Evolutionary conservation across 257 asterid genomes (phyloP), one percentile per base, ranked within the genome.

Genomic region (Coffea eugenioides): DNA sequence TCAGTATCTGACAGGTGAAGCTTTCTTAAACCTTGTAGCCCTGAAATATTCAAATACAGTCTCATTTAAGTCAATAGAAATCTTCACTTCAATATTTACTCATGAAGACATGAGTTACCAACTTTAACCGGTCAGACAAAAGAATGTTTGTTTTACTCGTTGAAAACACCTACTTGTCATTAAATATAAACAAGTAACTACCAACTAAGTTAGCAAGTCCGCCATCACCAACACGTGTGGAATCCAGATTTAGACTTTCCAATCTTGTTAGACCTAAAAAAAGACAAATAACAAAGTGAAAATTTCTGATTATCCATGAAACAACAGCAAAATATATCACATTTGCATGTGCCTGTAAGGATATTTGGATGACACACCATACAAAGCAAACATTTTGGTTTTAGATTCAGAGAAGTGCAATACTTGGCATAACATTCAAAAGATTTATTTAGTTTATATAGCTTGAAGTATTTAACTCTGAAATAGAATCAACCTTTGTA

Each of bases 1-100:
- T 90, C 97, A 72, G 98, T 94, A 85, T 96, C 99, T 59, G 98
- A 96, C 82, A 96, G 85, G 90, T 88, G 97, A 88, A 96, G 87
- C 86, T 80, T 87, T 85, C 86, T 92, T 86, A 96, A 88, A 84
- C 84, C 80, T 80, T 82, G 80, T 64, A 96, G 88, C 78, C 95
- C 99, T 94, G 89, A 73, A 67, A 67, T 39, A 16, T 21, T 20
- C 52, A 69, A 45, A 31, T 41, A 46, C 49, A 39, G 61, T 23
- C 66, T 31, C 16, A 69, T 13, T 67, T 52, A 20, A 3, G 14
- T 49, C 16, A 25, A 3, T 12, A 16, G 6, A 67, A 77, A 23
- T 8, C 57, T 18, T 48, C 49, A 51, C 9, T 31, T 25, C 9
- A 8, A 16, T 16, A 57, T 6, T 52, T 54, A 27, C 45, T 10